Evolutionary conservation across 2,329 filamentous ascomycete species (phyloP).

Genomic region (Domatiomyces globalis): DNA sequence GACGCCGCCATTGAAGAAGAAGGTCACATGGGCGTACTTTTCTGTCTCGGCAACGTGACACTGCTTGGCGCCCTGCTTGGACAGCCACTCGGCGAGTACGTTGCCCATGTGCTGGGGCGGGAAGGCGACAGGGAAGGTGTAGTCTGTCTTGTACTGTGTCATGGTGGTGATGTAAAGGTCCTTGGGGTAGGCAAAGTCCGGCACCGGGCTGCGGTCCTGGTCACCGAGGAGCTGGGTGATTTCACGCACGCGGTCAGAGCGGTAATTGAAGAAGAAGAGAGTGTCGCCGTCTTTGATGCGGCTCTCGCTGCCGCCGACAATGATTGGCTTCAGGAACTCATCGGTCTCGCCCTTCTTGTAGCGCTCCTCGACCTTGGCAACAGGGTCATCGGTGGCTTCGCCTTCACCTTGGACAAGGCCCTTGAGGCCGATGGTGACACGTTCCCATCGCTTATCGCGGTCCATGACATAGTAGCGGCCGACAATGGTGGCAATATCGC

Average conservation of each 20-base stretch:
- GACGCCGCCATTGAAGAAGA: conserved; percentile 98
- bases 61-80: conserved; percentile 78
- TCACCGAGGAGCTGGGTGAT: conserved; percentile 88
- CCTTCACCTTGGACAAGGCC: conserved; percentile 76
- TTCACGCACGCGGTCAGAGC: conserved; percentile 91
- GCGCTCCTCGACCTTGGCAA: conserved; percentile 72
- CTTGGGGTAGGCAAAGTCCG: conserved; percentile 89
- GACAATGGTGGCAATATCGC: conserved; percentile 82
- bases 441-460: conserved; percentile 97
- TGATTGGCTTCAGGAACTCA: conserved; percentile 97
- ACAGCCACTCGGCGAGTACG: conserved; percentile 92
- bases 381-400: conserved; percentile 68
- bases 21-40: conserved; percentile 98
- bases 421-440: conserved; percentile 78
- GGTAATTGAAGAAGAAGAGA: conserved; percentile 99
- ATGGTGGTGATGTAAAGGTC: conserved; percentile 81
- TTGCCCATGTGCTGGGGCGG: conserved; percentile 92
- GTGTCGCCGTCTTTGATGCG: conserved; percentile 87
- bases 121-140: conserved; percentile 83
- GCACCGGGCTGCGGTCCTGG: conserved; percentile 76
- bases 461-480: conserved; percentile 99
- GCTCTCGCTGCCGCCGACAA: conserved; percentile 71
- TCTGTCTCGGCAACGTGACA: conserved; percentile 97
- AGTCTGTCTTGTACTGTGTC: conserved; percentile 96
- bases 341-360: conserved; percentile 84